phyloP scores from a whole-genome alignment of 768 basidiomycete genomes.

The Crucibulum laeve region DNA sequence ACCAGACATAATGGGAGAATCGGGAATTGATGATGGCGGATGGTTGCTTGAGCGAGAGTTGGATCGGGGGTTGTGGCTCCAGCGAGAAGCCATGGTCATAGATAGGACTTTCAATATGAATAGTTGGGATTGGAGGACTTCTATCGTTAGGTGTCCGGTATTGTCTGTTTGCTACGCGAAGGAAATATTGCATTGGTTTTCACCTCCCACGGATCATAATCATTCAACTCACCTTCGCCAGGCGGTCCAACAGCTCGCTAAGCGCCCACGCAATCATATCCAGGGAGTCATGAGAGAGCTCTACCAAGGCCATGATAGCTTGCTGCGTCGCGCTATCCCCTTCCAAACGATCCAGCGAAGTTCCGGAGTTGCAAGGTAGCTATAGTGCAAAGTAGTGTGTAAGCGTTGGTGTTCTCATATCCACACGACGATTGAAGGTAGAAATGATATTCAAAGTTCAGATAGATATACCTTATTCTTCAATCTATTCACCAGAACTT shows the following conservation, averaged over 20 bases:
- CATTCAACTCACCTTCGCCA: conserved; percentile 65
- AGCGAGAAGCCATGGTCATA: conserved; percentile 74
- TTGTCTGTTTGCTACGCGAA: conserved; percentile 46
- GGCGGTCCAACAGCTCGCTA: conserved; percentile 70
- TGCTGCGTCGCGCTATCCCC: conserved; percentile 70
- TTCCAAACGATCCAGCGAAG: conserved; percentile 68
- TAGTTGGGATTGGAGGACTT: conserved; percentile 82
- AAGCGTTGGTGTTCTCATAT: no score
- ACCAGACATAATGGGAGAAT: conserved; percentile 34
- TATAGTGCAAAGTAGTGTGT: conserved; percentile 23
- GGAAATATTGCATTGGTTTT: conserved; percentile 8
- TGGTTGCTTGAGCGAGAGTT: conserved; percentile 38
- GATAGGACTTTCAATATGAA: conserved; percentile 81
- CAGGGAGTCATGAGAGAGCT: conserved; percentile 71
- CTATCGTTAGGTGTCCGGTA: conserved; percentile 51
- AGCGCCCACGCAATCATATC: conserved; percentile 79
- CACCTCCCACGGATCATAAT: conserved; percentile 6
- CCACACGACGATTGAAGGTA: conserved; percentile 1
- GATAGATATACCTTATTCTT: conserved; percentile 63
- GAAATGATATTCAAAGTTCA: conserved; percentile 2
- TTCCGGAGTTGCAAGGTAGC: conserved; percentile 86
- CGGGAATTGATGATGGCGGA: conserved; percentile 26
- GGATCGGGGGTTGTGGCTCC: conserved; percentile 46
- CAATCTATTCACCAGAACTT: conserved; percentile 74
- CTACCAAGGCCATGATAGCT: conserved; percentile 75